A percentile compares a stretch with the other conserved stretches of the same genome.
phyloP scores from a whole-genome alignment of 441 rosid genomes.

The Pelargonium hybrid region DNA sequence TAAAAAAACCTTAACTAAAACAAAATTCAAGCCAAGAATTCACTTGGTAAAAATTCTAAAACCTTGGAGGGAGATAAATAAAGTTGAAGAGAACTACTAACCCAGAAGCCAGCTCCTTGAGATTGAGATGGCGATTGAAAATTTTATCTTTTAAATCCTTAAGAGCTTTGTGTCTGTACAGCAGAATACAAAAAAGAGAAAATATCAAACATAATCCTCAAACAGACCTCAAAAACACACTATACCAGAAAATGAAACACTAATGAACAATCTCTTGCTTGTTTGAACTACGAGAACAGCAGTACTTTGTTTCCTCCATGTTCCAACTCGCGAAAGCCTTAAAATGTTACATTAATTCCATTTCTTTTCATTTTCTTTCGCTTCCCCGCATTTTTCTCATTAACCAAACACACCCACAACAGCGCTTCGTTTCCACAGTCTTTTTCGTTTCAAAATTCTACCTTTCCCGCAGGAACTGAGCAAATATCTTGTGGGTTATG shows the following conservation, averaged over 20 bases:
- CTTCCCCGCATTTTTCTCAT: slow-evolving; percentile 5
- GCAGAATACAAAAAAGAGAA: not conserved
- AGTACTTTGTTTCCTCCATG: not conserved
- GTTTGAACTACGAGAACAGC: not conserved
- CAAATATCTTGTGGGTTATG: slow-evolving; percentile 63
- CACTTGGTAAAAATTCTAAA: not conserved
- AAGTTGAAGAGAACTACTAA: slow-evolving; percentile 18
- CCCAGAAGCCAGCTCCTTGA: slow-evolving; percentile 85
- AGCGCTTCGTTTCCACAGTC: not conserved
- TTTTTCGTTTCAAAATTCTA: slow-evolving; percentile 16
- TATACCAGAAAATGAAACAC: not conserved
- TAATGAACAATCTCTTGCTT: slow-evolving; percentile 1
- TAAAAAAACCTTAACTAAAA: not conserved
- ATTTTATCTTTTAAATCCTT: slow-evolving; percentile 84
- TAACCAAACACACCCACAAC: slow-evolving; percentile 6
- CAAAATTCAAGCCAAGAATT: not conserved
- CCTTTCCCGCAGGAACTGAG: slow-evolving; percentile 94
- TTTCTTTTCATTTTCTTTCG: not conserved
- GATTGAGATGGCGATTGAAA: slow-evolving; percentile 52
- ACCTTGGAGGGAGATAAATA: not conserved
- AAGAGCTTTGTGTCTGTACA: slow-evolving; percentile 64
- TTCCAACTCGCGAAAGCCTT: not conserved
- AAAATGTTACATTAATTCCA: not conserved
- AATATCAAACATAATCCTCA: not conserved
- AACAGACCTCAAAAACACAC: not conserved